These are phyloP conservation scores for Peterozyma xylosa DNA, from an alignment of 805 yeast species.

Conservation along the genomic window DNA sequence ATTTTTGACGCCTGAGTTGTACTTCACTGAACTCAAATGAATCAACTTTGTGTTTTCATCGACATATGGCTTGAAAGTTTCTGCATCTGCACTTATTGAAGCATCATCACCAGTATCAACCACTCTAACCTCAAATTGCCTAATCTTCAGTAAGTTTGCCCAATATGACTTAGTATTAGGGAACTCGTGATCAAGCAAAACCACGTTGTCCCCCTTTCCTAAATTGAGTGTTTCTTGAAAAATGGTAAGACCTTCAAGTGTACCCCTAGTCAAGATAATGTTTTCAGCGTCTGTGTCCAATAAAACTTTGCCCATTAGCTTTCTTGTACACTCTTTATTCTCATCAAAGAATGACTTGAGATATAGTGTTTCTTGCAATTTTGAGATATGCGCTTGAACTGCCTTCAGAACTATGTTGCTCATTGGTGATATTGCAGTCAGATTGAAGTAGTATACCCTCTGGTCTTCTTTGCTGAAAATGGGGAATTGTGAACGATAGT, in stretches of 20 bases:
- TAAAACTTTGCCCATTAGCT: not conserved
- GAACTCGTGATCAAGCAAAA: constrained; percentile 1
- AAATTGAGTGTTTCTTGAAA: not conserved
- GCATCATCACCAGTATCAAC: not conserved
- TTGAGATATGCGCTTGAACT: not conserved
- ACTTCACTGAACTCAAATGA: constrained; percentile 1
- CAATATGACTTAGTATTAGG: not conserved
- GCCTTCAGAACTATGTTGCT: not conserved
- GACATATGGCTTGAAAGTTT: not conserved
- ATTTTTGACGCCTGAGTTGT: constrained; percentile 8
- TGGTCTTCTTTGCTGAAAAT: not conserved
- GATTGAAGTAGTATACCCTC: not conserved
- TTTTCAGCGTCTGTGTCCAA: not conserved
- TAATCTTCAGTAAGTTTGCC: not conserved
- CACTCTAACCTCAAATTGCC: not conserved
- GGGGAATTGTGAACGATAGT: not conserved
- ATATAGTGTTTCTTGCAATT: not conserved
- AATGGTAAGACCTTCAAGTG: not conserved
- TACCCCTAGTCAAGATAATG: not conserved
- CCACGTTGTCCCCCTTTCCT: not conserved
- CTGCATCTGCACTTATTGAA: not conserved
- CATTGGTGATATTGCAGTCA: not conserved
- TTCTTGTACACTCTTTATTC: not conserved
- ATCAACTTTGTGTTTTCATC: constrained; percentile 2
- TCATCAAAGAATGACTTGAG: not conserved